phyloP scores from a whole-genome alignment of 169 alveolate genomes.

The Plasmodium falciparum region DNA sequence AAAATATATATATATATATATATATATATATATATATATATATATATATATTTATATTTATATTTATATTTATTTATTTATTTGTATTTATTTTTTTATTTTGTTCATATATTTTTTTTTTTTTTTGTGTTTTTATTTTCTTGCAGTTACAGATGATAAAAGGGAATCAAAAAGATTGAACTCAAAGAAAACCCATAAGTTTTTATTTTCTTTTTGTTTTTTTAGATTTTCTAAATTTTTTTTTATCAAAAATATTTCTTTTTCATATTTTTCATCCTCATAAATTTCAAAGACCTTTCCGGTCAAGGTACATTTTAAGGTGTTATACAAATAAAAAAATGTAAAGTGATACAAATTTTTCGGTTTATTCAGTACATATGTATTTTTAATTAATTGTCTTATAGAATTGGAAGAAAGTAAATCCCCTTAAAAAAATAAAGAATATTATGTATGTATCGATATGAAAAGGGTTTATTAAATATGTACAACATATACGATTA shows the following conservation, averaged over 20 bases:
- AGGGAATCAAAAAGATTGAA: constrained; percentile 28
- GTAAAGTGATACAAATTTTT: constrained; percentile 43
- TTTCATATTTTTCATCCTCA: constrained; percentile 43
- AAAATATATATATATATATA: not conserved
- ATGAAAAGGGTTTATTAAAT: no score
- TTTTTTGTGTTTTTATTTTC: not conserved
- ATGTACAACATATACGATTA: no score
- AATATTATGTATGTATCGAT: not conserved
- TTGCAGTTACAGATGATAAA: constrained; percentile 16
- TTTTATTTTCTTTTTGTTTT: constrained; percentile 6
- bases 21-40: constrained; percentile 6
- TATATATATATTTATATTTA: no score
- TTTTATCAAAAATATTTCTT: constrained; percentile 32
- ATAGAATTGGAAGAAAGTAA: constrained; percentile 18
- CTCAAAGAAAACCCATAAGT: constrained; percentile 56
- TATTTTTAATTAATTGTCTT: constrained; percentile 25
- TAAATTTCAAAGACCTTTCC: constrained; percentile 26
- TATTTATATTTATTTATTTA: no score
- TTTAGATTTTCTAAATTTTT: constrained; percentile 21
- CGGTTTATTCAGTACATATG: constrained; percentile 13
- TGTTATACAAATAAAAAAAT: constrained; percentile 56
- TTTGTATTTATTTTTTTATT: not conserved
- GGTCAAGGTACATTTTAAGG: constrained; percentile 60
- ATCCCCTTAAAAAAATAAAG: constrained; percentile 17
- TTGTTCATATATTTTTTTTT: not conserved